Base-by-base conservation (phyloP, 768 basidiomycete species). In the Boletus reticuloceps region DNA sequence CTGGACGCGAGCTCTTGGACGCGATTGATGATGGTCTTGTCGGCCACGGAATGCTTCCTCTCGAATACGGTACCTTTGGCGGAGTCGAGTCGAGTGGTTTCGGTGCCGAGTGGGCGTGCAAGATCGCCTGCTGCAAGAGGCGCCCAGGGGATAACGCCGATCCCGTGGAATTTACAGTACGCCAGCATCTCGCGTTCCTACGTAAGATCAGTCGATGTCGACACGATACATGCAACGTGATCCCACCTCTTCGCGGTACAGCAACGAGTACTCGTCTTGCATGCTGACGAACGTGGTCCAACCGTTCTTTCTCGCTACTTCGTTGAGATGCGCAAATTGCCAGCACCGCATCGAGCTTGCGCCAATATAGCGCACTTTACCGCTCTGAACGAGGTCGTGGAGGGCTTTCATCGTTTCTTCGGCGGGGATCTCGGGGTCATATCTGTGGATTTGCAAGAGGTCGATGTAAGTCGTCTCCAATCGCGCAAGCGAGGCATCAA, bases 201-300 rank as follows among this genome's bases (percentile, higher is more conserved):
- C 34, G 34, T 36, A 13, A 36, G 34, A 9, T 29, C 8, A 29
- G 29, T 29, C 29, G 29, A 29, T 29, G 29, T 29, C 29, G 29
- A 29, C 29, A 29, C 29, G 8, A 29, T 29, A 9, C 29, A 29
- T 29, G 8, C 29, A 29, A 29, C 9, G 29, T 29, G 29, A n/a
- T 17, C 10, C 4, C n/a, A 37, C 47, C 40, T 84, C 81, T 54
- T 82, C 78, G 32, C 82, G 73, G 60, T 85, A 85, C 22, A 83
- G 70, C 6, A 82, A 63, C 34, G 75, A 80, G 55, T 31, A 42
- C 53, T 80, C 77, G 48, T 75, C 73, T 65, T 84, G 82, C 74
- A 83, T 81, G 54, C 79, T 78, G 41, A 81, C 72, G 58, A 84
- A 83, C 55, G 72, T 76, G 8, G 82, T 82, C 73, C 81, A 80